Percentiles rank a stretch among this genome's conserved stretches.
Evolutionary conservation across 164 flowering plant genomes (phyloP).

Genomic region (grape (Vitis vinifera)): DNA sequence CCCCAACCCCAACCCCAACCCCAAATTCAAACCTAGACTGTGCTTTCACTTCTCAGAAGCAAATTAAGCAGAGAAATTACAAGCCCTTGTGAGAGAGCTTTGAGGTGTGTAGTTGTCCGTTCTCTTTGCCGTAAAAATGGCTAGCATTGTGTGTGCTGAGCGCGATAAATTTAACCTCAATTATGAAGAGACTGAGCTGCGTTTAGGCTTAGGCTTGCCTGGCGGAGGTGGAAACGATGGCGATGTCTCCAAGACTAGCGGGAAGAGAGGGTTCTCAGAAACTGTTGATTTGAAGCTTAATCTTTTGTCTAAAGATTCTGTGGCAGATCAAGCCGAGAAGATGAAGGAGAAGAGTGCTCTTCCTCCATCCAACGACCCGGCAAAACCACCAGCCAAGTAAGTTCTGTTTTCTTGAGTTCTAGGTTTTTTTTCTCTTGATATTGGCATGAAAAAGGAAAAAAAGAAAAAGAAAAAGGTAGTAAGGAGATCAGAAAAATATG

Average conservation of each 20-base stretch:
- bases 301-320: slow-evolving; percentile 18
- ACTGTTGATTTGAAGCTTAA: slow-evolving; percentile 56
- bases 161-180: slow-evolving; percentile 18
- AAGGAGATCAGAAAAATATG: no score
- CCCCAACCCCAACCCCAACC: no score
- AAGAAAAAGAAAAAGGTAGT: no score
- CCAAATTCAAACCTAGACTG: no score
- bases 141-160: slow-evolving; percentile 9
- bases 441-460: background rate
- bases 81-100: background rate
- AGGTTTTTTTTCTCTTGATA: background rate
- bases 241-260: slow-evolving; percentile 21
- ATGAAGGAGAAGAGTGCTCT: slow-evolving; percentile 19
- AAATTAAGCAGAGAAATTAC: no score
- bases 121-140: background rate
- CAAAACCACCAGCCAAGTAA: slow-evolving; percentile 51
- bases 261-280: slow-evolving; percentile 47
- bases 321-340: slow-evolving; percentile 1
- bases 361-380: slow-evolving; percentile 21
- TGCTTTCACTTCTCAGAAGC: no score
- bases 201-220: slow-evolving; percentile 54
- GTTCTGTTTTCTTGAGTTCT: background rate
- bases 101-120: background rate
- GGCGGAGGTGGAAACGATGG: slow-evolving; percentile 24
- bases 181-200: slow-evolving; percentile 50